phyloP scores from a whole-genome alignment of 208 protist genomes.

The Acanthamoeba lenticulata region DNA sequence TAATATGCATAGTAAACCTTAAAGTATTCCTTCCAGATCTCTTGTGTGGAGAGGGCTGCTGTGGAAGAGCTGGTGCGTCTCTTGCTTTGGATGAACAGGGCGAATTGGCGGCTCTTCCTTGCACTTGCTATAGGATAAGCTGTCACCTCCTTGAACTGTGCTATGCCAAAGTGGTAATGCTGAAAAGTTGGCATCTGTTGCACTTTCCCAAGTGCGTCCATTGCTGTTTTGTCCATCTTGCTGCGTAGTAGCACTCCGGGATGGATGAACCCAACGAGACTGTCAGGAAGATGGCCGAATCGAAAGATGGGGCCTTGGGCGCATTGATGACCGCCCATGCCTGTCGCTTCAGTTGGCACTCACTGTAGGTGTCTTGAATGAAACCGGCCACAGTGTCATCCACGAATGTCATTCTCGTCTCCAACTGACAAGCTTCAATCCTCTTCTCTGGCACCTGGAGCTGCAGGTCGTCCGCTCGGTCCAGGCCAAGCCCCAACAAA shows the following conservation, averaged over 20 bases:
- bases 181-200: conserved; percentile 55
- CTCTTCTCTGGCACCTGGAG: conserved; percentile 44
- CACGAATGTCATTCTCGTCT: conserved; percentile 14
- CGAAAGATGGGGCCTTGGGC: conserved; percentile 20
- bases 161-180: conserved; percentile 39
- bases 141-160: background rate
- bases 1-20: background rate
- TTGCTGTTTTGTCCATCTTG: conserved; percentile 39
- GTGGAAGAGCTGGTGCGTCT: conserved; percentile 35
- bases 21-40: conserved; percentile 62
- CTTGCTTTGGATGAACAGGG: conserved; percentile 63
- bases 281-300: conserved; percentile 49
- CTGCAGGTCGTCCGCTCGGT: conserved; percentile 36
- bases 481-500: conserved; percentile 36
- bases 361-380: background rate
- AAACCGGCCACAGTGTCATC: background rate
- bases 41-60: conserved; percentile 9
- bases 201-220: conserved; percentile 20
- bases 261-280: background rate
- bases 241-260: conserved; percentile 48
- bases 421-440: conserved; percentile 9
- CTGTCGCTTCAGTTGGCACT: conserved; percentile 38
- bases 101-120: conserved; percentile 37
- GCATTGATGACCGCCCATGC: conserved; percentile 45
- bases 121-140: background rate